Conservation (phyloP, 2,329 filamentous ascomycete species). For the Knufia petricola region DNA sequence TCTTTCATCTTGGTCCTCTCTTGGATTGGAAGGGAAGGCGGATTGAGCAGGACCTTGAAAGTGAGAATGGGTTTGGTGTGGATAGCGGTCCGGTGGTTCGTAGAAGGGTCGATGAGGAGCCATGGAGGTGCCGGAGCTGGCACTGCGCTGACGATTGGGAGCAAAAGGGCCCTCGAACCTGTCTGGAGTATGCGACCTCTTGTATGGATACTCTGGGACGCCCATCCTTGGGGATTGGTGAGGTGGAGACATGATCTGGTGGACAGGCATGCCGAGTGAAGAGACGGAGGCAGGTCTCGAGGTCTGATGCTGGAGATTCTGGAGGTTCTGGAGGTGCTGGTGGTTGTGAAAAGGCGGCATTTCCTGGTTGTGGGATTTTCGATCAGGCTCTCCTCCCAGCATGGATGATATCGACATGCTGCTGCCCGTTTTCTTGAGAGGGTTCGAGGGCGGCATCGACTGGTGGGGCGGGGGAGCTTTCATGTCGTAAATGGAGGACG, state of each 20-base stretch:
- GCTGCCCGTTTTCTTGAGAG: slow-evolving; percentile 41
- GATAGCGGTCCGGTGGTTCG: slow-evolving; percentile 3
- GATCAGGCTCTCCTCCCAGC: slow-evolving; percentile 47
- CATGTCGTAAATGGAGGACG: slow-evolving; percentile 3
- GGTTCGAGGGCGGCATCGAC: slow-evolving; percentile 13
- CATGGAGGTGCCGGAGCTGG: slow-evolving; percentile 21
- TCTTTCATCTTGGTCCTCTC: slow-evolving; percentile 19
- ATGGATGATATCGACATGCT: slow-evolving; percentile 70
- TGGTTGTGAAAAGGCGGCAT: slow-evolving; percentile 32
- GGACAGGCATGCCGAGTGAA: slow-evolving; percentile 27
- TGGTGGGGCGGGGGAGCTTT: slow-evolving; percentile 13
- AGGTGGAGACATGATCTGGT: slow-evolving; percentile 35
- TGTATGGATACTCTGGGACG: slow-evolving; percentile 51
- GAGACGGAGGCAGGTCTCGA: slow-evolving; percentile 24
- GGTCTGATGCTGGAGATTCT: too few relatives aligned
- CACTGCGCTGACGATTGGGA: slow-evolving; percentile 24
- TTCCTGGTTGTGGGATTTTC: slow-evolving; percentile 31
- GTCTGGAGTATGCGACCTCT: slow-evolving; percentile 65
- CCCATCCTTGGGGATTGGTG: slow-evolving; percentile 33
- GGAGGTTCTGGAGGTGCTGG: too few relatives aligned
- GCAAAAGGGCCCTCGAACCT: slow-evolving; percentile 31
- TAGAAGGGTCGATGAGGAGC: slow-evolving; percentile 16
- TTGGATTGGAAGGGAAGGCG: neutral
- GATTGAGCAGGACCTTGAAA: neutral
- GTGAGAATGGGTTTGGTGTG: slow-evolving; percentile 11